These are phyloP conservation scores for Bryoglossum gracile DNA, from an alignment of 495 filamentous ascomycete species.

Conservation along the genomic window DNA sequence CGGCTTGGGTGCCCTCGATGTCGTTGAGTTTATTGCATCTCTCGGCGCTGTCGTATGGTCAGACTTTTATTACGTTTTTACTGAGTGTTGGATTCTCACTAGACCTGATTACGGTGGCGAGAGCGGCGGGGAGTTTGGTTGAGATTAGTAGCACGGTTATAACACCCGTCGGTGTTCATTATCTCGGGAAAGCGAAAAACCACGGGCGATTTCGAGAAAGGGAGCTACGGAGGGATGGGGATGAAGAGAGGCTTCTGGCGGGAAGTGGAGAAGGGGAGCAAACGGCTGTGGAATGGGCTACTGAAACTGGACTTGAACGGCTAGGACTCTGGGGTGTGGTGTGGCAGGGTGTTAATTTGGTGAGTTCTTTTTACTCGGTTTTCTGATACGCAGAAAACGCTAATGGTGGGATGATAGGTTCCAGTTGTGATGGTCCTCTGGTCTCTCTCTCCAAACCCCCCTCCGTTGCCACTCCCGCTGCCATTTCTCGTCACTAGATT, in stretches of 20 bases:
- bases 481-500: background rate
- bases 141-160: conserved; percentile 44
- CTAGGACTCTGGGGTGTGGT: conserved; percentile 38
- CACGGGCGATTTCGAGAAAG: conserved; percentile 14
- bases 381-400: background rate
- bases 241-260: background rate
- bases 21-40: conserved; percentile 49
- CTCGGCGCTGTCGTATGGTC: conserved; percentile 50
- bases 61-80: conserved; percentile 55
- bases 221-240: background rate
- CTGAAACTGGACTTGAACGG: conserved; percentile 32
- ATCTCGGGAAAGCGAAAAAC: conserved; percentile 25
- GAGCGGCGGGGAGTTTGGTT: conserved; percentile 44
- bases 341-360: conserved; percentile 34
- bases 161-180: conserved; percentile 33
- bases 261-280: background rate
- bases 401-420: conserved; percentile 25
- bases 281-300: conserved; percentile 11
- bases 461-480: background rate
- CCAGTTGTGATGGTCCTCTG: conserved; percentile 33
- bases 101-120: conserved; percentile 43
- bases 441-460: conserved; percentile 14
- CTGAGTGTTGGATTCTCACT: conserved; percentile 47
- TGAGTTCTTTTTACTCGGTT: conserved; percentile 16
- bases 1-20: conserved; percentile 47